phyloP scores from a whole-genome alignment of 192 early-diverging fungal species.

The Gigaspora rosea region DNA sequence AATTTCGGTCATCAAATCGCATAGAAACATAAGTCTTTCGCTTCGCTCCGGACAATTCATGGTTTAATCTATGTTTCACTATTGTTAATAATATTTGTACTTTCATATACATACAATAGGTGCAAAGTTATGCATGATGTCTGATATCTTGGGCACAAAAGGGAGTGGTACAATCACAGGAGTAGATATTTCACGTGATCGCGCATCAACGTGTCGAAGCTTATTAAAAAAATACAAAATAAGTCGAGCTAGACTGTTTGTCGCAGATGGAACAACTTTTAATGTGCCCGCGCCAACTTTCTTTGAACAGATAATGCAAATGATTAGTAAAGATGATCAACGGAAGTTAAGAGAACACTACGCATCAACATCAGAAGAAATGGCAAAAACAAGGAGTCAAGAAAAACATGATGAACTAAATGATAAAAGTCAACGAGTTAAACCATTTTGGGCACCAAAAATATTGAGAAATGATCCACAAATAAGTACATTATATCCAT shows the following conservation, averaged over 20 bases:
- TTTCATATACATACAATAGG: constrained; percentile 39
- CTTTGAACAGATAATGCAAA: constrained; percentile 24
- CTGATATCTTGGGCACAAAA: constrained; percentile 63
- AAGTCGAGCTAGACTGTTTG: constrained; percentile 66
- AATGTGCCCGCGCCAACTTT: constrained; percentile 63
- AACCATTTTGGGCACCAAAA: constrained; percentile 78
- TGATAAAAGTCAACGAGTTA: not conserved
- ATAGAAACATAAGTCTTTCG: no score
- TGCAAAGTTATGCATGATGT: constrained; percentile 82
- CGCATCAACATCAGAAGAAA: constrained; percentile 16
- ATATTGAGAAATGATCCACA: constrained; percentile 67
- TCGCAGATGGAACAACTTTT: constrained; percentile 84
- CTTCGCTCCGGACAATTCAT: not conserved
- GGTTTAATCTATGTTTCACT: not conserved
- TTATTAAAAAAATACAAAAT: constrained; percentile 73
- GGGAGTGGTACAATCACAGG: constrained; percentile 87
- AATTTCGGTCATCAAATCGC: no score
- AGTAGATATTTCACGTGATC: constrained; percentile 78
- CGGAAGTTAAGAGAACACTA: not conserved
- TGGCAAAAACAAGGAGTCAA: not conserved
- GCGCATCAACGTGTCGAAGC: constrained; percentile 74
- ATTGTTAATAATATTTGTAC: not conserved
- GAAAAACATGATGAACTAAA: not conserved
- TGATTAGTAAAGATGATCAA: not conserved
- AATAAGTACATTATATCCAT: constrained; percentile 68